Conservation (phyloP, 495 filamentous ascomycete species). For the Penicillium mononematosum region DNA sequence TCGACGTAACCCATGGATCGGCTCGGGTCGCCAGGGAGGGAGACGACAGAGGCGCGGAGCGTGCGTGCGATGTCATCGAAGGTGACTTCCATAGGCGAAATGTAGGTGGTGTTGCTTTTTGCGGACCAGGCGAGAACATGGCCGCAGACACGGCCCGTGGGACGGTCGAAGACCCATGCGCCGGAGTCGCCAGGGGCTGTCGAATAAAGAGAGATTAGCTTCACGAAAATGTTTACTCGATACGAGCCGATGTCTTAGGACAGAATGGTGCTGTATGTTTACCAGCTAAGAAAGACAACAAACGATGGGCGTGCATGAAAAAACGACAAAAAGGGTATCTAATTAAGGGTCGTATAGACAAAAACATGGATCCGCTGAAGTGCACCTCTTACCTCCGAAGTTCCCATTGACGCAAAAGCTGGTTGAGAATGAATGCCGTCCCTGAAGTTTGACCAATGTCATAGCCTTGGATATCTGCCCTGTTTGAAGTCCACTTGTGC, state of each 20-base stretch:
- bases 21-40: conserved; percentile 38
- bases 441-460: conserved; percentile 77
- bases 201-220: conserved; percentile 21
- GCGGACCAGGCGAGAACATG: conserved; percentile 86
- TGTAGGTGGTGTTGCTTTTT: conserved; percentile 74
- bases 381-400: conserved; percentile 58
- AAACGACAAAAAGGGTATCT: conserved; percentile 32
- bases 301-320: conserved; percentile 10
- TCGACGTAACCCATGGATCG: conserved; percentile 27
- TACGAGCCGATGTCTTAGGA: conserved; percentile 16
- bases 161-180: conserved; percentile 87
- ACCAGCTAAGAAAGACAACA: conserved; percentile 16
- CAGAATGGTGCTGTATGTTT: conserved; percentile 17
- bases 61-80: conserved; percentile 80
- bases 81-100: conserved; percentile 90
- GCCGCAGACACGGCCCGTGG: conserved; percentile 75
- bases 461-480: conserved; percentile 74
- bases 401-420: conserved; percentile 77
- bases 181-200: conserved; percentile 84
- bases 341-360: conserved; percentile 33
- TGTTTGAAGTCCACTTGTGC: conserved; percentile 79
- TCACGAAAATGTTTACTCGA: conserved; percentile 23
- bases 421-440: conserved; percentile 73
- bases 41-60: conserved; percentile 50
- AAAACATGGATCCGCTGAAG: conserved; percentile 24